phyloP scores from a whole-genome alignment of 106 monocot species.

The Dendrobium huoshanense region DNA sequence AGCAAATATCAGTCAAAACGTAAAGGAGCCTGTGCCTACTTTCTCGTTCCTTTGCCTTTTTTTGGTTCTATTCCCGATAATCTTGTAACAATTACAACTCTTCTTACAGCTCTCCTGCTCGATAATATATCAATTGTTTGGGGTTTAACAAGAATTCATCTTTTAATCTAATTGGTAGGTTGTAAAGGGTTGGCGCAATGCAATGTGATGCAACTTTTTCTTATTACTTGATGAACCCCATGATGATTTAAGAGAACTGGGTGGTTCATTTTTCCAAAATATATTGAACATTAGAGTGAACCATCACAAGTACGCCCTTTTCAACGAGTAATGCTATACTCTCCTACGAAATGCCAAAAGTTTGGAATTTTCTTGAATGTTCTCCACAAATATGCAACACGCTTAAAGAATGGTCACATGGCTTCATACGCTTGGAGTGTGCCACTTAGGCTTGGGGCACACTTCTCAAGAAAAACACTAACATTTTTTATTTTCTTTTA shows the following conservation, averaged over 20 bases:
- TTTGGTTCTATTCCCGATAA: not conserved
- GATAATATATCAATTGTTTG: not conserved
- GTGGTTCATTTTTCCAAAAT: not conserved
- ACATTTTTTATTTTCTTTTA: too few relatives aligned
- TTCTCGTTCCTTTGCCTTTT: not conserved
- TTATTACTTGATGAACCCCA: too few relatives aligned
- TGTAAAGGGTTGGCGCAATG: not conserved
- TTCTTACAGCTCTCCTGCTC: not conserved
- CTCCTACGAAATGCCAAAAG: too few relatives aligned
- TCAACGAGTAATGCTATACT: too few relatives aligned
- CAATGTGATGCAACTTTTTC: not conserved
- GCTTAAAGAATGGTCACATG: too few relatives aligned
- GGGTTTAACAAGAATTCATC: not conserved
- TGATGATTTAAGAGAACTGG: not conserved
- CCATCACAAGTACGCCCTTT: not conserved
- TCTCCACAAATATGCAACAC: too few relatives aligned
- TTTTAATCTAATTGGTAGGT: not conserved
- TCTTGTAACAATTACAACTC: not conserved
- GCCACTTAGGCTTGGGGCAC: too few relatives aligned
- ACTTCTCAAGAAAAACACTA: too few relatives aligned
- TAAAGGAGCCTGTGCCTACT: not conserved
- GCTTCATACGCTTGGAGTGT: too few relatives aligned
- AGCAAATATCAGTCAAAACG: not conserved
- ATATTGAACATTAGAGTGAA: not conserved
- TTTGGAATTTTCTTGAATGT: too few relatives aligned